phyloP scores from a whole-genome alignment of 129 eudicot genomes.

The Lactuca sativa region DNA sequence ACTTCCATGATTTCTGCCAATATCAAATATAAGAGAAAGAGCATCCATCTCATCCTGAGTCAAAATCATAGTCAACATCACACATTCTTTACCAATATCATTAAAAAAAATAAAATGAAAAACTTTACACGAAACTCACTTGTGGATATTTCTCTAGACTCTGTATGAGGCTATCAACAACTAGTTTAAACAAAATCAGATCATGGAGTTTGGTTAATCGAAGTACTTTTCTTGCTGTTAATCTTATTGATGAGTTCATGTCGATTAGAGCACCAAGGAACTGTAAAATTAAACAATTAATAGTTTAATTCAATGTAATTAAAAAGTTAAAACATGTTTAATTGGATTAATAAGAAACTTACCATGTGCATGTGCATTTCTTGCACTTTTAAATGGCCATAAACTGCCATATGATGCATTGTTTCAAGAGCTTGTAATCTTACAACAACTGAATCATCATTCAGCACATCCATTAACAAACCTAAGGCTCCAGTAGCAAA shows the following conservation, averaged over 20 bases:
- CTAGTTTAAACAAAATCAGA: slow-evolving; percentile 47
- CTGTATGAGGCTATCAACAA: slow-evolving; percentile 44
- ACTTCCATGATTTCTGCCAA: slow-evolving; percentile 60
- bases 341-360: slow-evolving; percentile 10
- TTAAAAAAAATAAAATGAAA: neutral
- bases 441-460: slow-evolving; percentile 73
- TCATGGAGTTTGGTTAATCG: slow-evolving; percentile 44
- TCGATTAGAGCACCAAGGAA: slow-evolving; percentile 65
- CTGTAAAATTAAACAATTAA: slow-evolving; percentile 44
- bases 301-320: neutral
- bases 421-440: slow-evolving; percentile 70
- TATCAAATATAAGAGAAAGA: slow-evolving; percentile 45
- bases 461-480: slow-evolving; percentile 66
- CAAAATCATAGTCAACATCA: slow-evolving; percentile 2
- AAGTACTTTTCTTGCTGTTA: slow-evolving; percentile 63
- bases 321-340: too few species aligned
- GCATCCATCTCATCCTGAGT: slow-evolving; percentile 77
- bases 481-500: slow-evolving; percentile 62
- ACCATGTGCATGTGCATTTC: slow-evolving; percentile 78
- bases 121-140: slow-evolving; percentile 32
- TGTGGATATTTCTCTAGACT: slow-evolving; percentile 67
- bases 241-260: slow-evolving; percentile 52
- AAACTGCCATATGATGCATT: slow-evolving; percentile 59
- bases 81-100: neutral
- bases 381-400: slow-evolving; percentile 55